Conservation (phyloP, 1,139 yeast species). For the Suhomyces coccinellae region DNA sequence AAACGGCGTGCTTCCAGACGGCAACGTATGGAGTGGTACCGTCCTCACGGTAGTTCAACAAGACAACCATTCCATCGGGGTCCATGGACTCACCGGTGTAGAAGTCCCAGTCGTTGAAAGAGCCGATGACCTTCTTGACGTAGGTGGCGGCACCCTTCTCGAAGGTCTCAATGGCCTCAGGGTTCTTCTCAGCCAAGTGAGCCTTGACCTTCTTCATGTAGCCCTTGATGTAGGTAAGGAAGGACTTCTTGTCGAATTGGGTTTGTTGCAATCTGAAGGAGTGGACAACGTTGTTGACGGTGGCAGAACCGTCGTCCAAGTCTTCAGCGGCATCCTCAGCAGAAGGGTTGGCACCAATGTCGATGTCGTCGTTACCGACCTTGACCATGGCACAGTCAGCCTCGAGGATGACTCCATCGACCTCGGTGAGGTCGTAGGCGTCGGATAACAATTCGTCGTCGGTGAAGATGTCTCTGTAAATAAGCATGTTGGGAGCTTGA, state of each 20-base stretch:
- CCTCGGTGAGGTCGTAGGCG: slow-evolving; percentile 86
- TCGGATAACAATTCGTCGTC: slow-evolving; percentile 97
- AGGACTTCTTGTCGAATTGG: slow-evolving; percentile 95
- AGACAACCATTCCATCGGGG: slow-evolving; percentile 97
- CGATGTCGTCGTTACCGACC: slow-evolving; percentile 87
- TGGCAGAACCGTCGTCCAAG: slow-evolving; percentile 78
- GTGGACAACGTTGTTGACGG: slow-evolving; percentile 97
- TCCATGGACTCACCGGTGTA: slow-evolving; percentile 99
- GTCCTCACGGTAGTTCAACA: slow-evolving; percentile 99
- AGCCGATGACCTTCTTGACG: slow-evolving; percentile 91
- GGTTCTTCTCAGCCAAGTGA: slow-evolving; percentile 81
- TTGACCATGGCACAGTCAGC: slow-evolving; percentile 93
- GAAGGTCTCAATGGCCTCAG: slow-evolving; percentile 81
- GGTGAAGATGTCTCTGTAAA: slow-evolving; percentile 73
- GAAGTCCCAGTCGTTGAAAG: slow-evolving; percentile 99
- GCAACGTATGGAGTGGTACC: slow-evolving; percentile 97
- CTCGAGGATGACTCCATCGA: slow-evolving; percentile 91
- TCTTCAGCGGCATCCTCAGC: slow-evolving; percentile 89
- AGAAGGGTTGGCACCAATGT: slow-evolving; percentile 99
- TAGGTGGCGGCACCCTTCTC: slow-evolving; percentile 96
- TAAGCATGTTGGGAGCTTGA: slow-evolving; percentile 34
- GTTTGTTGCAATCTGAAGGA: slow-evolving; percentile 98
- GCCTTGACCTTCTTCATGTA: slow-evolving; percentile 97
- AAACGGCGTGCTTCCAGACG: slow-evolving; percentile 98
- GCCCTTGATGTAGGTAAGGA: slow-evolving; percentile 92